Percentiles rank a stretch among this genome's conserved stretches.
Evolutionary conservation across 495 filamentous ascomycete genomes (phyloP).

Genomic region (Aspergillus ostianus): DNA sequence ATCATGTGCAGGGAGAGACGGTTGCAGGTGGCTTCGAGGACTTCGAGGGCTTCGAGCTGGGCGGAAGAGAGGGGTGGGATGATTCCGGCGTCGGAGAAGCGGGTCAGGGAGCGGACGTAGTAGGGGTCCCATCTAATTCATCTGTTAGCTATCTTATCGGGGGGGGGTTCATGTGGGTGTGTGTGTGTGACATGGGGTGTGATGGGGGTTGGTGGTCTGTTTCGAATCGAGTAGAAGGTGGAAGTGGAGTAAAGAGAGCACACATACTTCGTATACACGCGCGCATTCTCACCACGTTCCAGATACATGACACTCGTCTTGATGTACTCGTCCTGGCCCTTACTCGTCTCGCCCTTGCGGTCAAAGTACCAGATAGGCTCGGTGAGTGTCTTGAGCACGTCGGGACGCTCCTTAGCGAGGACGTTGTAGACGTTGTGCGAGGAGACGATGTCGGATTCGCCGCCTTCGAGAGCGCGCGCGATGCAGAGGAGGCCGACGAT

Average conservation of each 20-base stretch:
- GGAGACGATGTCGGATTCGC: constrained; percentile 80
- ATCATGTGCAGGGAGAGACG: constrained; percentile 71
- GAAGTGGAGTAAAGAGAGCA: too few species aligned
- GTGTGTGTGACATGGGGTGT: too few species aligned
- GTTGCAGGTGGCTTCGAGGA: constrained; percentile 68
- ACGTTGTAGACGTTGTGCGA: constrained; percentile 81
- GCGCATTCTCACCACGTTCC: constrained; percentile 51
- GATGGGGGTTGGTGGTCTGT: too few species aligned
- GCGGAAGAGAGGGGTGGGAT: constrained; percentile 64
- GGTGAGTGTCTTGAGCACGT: constrained; percentile 71
- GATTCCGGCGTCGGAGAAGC: constrained; percentile 64
- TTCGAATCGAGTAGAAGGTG: too few species aligned
- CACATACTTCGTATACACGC: constrained; percentile 55
- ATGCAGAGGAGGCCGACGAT: constrained; percentile 86
- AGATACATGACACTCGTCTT: constrained; percentile 72
- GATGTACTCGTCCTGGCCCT: constrained; percentile 75
- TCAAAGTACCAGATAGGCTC: constrained; percentile 91
- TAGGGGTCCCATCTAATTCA: constrained; percentile 72
- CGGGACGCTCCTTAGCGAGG: constrained; percentile 70
- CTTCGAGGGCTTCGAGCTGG: constrained; percentile 60
- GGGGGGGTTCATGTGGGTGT: background rate
- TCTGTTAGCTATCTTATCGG: background rate
- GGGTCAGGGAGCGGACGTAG: constrained; percentile 64
- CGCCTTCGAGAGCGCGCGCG: constrained; percentile 72
- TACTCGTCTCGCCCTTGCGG: constrained; percentile 79